Evolutionary conservation across 352 stramenopile species (phyloP).

Genomic region (Peronospora destructor): DNA sequence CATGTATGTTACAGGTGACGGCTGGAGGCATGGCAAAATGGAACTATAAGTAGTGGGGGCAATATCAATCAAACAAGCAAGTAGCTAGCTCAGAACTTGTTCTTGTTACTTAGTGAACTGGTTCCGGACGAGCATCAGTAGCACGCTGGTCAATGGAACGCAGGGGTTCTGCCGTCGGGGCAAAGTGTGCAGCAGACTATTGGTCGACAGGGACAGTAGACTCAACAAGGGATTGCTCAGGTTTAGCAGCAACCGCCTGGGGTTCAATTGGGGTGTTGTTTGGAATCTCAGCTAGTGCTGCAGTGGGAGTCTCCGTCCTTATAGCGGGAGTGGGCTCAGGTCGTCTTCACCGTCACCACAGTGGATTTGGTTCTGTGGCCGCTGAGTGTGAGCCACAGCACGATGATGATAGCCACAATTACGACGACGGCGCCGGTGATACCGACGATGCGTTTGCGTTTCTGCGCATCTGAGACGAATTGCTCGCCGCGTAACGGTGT

Average conservation of each 20-base stretch:
- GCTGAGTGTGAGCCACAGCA: conserved; percentile 30
- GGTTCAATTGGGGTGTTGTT: not conserved
- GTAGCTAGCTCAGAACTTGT: not conserved
- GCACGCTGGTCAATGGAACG: conserved; percentile 1
- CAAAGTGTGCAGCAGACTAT: not conserved
- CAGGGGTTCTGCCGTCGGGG: conserved; percentile 1
- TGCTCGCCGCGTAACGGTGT: conserved; percentile 25
- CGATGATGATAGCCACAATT: conserved; percentile 20
- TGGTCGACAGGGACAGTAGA: conserved; percentile 5
- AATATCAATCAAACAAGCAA: not conserved
- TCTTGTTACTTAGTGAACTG: not conserved
- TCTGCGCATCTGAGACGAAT: conserved; percentile 25
- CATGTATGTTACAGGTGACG: not conserved
- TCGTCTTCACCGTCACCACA: conserved; percentile 19
- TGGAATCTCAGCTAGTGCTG: conserved; percentile 7
- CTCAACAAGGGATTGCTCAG: not conserved
- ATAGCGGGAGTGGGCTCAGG: conserved; percentile 19
- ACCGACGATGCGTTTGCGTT: conserved; percentile 30
- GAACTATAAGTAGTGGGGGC: too few species aligned
- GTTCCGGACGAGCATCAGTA: not conserved
- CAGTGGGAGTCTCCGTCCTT: conserved; percentile 12
- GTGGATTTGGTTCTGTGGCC: conserved; percentile 25
- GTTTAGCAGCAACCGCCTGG: not conserved
- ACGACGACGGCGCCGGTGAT: conserved; percentile 30
- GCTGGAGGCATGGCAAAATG: not conserved